Evolutionary conservation across 768 basidiomycete genomes (phyloP), one percentile per base, ranked within the genome.

Genomic region (Macrolepiota fuliginosa): DNA sequence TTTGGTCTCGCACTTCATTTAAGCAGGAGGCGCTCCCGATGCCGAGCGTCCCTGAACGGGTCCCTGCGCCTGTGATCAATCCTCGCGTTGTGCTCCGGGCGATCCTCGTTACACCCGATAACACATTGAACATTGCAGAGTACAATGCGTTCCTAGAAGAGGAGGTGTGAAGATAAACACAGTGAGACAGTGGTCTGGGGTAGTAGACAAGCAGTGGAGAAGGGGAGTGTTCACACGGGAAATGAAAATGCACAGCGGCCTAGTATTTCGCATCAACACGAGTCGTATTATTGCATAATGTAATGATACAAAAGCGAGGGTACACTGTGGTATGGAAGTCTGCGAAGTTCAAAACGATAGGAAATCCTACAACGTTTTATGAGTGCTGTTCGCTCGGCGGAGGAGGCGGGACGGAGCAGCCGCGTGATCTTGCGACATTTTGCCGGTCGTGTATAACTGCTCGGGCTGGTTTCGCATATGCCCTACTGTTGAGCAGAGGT

Each of bases 71-170:
- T 54, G 67, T 69, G n/a, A 72, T 83, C 42, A 73, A 83, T 64
- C 71, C 77, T 7, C 70, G 67, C 25, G 63, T 87, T 22, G 77
- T 88, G 2, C 62, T 90, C 58, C 81, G 80, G 17, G 88, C 86
- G 4, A 71, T 88, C 42, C 69, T 86, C 32, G 74, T 85, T 15
- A 75, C 78, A 13, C 76, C 77, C 5, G 75, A 77, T 25, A 70
- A 71, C 29, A 84, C 84, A 63, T 71, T 89, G 64, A 79, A 81
- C 63, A 68, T 84, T 58, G 65, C 67, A 22, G 54, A 79, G 39
- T 87, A 83, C 82, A 76, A 71, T 63, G 56, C 53, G 10, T 67
- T 72, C 35, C 37, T 71, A n/a, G 63, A 67, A 40, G 73, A 70
- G 62, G 69, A 64, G 56, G 13, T 59, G n/a, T 42, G 36, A 45